Evolutionary conservation across 2,329 filamentous ascomycete species (phyloP).

Genomic region (Aureobasidium sp.): DNA sequence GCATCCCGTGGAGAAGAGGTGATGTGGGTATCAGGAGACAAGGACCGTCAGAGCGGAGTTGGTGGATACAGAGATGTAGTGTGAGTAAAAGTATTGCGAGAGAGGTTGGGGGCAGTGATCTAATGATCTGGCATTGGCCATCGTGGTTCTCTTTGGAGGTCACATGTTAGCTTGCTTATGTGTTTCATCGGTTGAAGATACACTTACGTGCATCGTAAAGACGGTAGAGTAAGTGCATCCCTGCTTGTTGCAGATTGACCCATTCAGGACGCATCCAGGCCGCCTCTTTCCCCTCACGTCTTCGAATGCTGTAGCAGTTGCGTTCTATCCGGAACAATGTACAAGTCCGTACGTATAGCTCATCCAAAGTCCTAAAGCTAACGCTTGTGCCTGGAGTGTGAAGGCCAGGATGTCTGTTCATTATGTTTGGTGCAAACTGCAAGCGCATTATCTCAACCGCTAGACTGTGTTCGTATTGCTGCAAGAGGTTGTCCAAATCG

Average conservation of each 20-base stretch:
- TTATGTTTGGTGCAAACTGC: constrained; percentile 18
- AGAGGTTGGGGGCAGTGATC: constrained; percentile 25
- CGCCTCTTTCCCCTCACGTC: constrained; percentile 23
- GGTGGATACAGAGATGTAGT: constrained; percentile 26
- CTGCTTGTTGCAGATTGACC: constrained; percentile 27
- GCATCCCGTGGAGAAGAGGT: constrained; percentile 8
- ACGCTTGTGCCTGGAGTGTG: constrained; percentile 4
- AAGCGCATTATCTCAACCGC: constrained; percentile 22
- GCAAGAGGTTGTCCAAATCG: constrained; percentile 25
- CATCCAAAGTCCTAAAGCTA: constrained; percentile 21
- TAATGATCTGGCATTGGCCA: constrained; percentile 23
- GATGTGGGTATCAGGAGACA: constrained; percentile 22
- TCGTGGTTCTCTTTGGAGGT: constrained; percentile 3
- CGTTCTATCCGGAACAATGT: constrained; percentile 21
- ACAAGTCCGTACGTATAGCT: constrained; percentile 21
- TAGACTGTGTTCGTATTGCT: constrained; percentile 26
- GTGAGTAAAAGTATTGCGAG: constrained; percentile 30
- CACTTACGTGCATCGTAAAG: constrained; percentile 23
- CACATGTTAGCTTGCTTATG: not conserved
- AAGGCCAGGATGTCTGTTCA: constrained; percentile 23
- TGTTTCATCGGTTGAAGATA: not conserved
- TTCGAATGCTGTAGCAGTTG: constrained; percentile 26
- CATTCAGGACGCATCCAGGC: constrained; percentile 29
- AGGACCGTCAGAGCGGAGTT: constrained; percentile 28
- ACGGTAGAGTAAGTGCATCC: constrained; percentile 28